Base-by-base conservation (phyloP, 768 basidiomycete genomes). In the Lactarius akahatsu region DNA sequence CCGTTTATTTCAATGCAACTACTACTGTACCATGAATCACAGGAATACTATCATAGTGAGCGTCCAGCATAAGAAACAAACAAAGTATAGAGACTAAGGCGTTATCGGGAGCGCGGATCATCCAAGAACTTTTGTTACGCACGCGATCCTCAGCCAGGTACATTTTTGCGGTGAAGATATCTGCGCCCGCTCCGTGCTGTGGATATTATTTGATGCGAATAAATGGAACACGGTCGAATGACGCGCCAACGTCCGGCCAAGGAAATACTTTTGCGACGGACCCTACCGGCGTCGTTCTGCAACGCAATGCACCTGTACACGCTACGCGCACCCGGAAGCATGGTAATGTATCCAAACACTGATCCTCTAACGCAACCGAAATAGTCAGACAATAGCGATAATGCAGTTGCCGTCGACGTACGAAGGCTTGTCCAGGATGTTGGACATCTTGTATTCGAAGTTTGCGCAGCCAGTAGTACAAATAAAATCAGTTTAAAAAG, bases 81-180 rank as follows among this genome's bases (percentile, higher is more conserved):
- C 16, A 41, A 16, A 16, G 41, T 43, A 16, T 41, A 45, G 20
- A 20, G 28, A 20, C 20, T 1, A 20, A 45, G 20, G 18, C 20
- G 8, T 18, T n/a, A n/a, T 18, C 43, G 8, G 43, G 2, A 18
- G 43, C 18, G 18, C 13, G 43, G 8, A 45, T 20, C 8, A 9
- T n/a, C 43, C 43, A 18, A 20, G 43, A 7, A n/a, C 2, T 56
- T 45, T 11, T 61, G 43, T 38, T 61, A 79, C 81, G 69, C 74
- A 84, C 83, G 64, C 90, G 86, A 81, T 94, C 94, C 76, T 96
- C 94, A 10, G 94, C 94, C 20, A 96, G 83, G 74, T 96, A 98
- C 94, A 96, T 96, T 74, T 96, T 96, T 32, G 94, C 92, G 5
- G 93, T 94, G 77, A 96, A 96, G 67, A 96, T 94, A 73, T 94